Base-by-base conservation (phyloP, 1,284 basidiomycete species). In the Naganishia cerealis region DNA sequence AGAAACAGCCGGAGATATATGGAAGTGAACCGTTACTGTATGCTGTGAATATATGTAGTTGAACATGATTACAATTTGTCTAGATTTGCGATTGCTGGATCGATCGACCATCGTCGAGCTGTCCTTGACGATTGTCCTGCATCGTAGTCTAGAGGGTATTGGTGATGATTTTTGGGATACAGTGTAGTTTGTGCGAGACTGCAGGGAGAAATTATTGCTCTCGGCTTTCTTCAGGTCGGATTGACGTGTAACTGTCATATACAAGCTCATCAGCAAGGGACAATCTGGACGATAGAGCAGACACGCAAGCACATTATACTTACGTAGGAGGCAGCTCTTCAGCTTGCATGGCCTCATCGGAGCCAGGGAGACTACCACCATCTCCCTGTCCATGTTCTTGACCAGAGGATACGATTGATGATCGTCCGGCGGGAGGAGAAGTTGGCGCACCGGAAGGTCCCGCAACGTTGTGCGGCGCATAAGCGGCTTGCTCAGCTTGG, bases 271-370 rank as follows among this genome's bases (percentile, higher is more conserved):
- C 26, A 62, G 33, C 33, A 50, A 13, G 18, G 46, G 7, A 24
- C 43, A 24, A 21, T 33, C 29, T 33, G 29, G 6, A 33, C 6
- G 29, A 33, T 5, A 24, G n/a, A 39, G 38, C 8, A 15, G n/a
- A 39, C 3, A 7, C 12, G 1, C 18, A 53, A 40, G 52, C 33
- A 16, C 21, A 0, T 1, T 10, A 12, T 36, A 63, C 61, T 63
- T 40, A 63, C 61, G 61, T 63, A 42, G 61, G 61, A 24, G 61
- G 61, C 40, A 63, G 53, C 18, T 63, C 61, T 15, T 21, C 38
- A 13, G n/a, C 38, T 16, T 39, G 50, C 10, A 33, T 39, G 21
- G 24, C 61, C 13, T 53, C 50, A 15, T 26, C 57, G 8, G 57
- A 48, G 10, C 48, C 57, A 18, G 36, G 57, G 16, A 59, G 26